Evolutionary conservation across 495 filamentous ascomycete species (phyloP).

Genomic region (Tuber borchii): DNA sequence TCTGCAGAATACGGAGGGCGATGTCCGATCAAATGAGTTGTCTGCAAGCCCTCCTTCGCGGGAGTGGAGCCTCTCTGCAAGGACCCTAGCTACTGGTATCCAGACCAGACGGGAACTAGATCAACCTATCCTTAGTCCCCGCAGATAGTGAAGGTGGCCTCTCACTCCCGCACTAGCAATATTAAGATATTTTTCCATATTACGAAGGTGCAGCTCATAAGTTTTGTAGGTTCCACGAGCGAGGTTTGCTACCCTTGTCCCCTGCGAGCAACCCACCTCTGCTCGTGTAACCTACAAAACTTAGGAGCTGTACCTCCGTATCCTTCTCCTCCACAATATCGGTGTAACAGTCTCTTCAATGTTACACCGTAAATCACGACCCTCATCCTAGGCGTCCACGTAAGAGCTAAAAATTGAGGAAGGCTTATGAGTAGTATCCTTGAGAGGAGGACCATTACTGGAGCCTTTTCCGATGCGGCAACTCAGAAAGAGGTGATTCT

Average conservation of each 20-base stretch:
- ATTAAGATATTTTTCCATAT: conserved; percentile 7
- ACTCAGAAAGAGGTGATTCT: background rate
- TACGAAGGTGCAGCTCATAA: too few relatives aligned
- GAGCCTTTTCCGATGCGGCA: too few relatives aligned
- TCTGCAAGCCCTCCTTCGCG: background rate
- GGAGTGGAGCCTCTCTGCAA: background rate
- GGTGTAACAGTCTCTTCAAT: background rate
- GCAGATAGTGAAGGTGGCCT: background rate
- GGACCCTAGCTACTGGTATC: background rate
- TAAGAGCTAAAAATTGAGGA: background rate
- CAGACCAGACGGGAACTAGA: background rate
- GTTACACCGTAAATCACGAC: background rate
- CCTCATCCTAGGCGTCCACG: background rate
- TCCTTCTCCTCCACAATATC: background rate
- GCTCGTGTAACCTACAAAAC: too few relatives aligned
- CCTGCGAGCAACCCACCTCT: too few relatives aligned
- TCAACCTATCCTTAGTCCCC: background rate
- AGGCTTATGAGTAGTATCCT: conserved; percentile 11
- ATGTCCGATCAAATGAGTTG: background rate
- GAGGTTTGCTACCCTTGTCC: too few relatives aligned
- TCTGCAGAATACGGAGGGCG: background rate
- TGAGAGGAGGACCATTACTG: background rate
- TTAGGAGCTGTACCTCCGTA: too few relatives aligned
- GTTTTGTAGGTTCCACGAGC: too few relatives aligned
- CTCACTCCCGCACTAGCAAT: background rate